A percentile compares a stretch with the other conserved stretches of the same genome.
These are phyloP conservation scores for Cercospora beticola DNA, from an alignment of 2,329 filamentous ascomycete species.

Conservation along the genomic window DNA sequence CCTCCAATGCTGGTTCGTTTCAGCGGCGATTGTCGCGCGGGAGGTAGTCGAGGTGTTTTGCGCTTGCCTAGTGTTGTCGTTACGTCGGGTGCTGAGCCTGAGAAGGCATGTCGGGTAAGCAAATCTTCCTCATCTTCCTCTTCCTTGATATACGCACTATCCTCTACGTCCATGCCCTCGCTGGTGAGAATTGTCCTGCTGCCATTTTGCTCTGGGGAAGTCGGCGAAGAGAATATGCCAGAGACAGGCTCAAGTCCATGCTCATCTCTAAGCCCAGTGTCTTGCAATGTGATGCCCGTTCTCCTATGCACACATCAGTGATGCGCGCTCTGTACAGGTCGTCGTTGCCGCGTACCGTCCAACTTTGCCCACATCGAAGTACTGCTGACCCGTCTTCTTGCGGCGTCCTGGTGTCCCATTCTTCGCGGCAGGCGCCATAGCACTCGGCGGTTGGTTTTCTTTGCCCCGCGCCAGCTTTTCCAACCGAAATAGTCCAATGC, in stretches of 20 bases:
- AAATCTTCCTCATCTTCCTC: constrained; percentile 5
- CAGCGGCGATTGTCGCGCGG: constrained; percentile 58
- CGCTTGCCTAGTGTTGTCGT: constrained; percentile 43
- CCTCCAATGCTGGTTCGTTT: constrained; percentile 59
- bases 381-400: constrained; percentile 35
- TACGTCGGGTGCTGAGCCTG: constrained; percentile 54
- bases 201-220: constrained; percentile 42
- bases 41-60: constrained; percentile 50
- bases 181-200: constrained; percentile 27
- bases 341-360: constrained; percentile 31
- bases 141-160: constrained; percentile 51
- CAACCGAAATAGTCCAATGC: constrained; percentile 7
- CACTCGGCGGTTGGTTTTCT: constrained; percentile 32
- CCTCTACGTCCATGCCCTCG: constrained; percentile 57
- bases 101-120: constrained; percentile 21
- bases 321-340: not conserved
- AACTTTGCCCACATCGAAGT: constrained; percentile 40
- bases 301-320: constrained; percentile 59
- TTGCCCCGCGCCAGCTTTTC: constrained; percentile 33
- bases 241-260: constrained; percentile 88
- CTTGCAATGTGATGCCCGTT: constrained; percentile 79
- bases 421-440: constrained; percentile 30
- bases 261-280: constrained; percentile 79
- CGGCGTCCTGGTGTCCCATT: constrained; percentile 32
- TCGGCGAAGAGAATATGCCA: constrained; percentile 82